Base-by-base conservation (phyloP, 441 rosid species). In the Aquilaria agallochum region DNA sequence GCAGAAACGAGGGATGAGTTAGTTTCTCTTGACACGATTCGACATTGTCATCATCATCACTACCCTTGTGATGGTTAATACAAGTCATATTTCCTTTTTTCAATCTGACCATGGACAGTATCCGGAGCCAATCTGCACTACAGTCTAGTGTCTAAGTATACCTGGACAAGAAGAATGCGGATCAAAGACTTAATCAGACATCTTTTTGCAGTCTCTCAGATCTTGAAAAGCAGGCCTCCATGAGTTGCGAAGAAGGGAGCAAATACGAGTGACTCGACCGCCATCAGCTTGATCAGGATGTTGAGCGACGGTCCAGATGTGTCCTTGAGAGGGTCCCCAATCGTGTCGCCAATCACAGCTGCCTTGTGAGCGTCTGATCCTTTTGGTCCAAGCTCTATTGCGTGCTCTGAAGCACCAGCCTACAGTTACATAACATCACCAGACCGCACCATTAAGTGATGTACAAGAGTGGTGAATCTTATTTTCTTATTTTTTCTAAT, bases 271-370 rank as follows among this genome's bases (percentile, higher is more conserved):
- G 90, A 87, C 53, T 84, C 93, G 0, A 87, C 90, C 0, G 86
- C 90, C 90, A 84, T 87, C 15, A 87, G 83, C 77, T 87, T 87
- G 80, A 76, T 87, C 45, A 87, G 80, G 67, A 87, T 86, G 81
- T 82, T 86, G 46, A 86, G 83, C 1, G 92, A 86, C 30, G 88
- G 84, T 36, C 83, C 88, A 1, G 93, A 84, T 46, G 86, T 82
- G 72, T 84, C 90, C 78, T 84, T 87, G 59, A 87, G 72, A 56
- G 90, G 90, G 68, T 87, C 88, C 0, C 88, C 93, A 8, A 84
- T 74, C 45, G 88, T 82, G 76, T 87, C 90, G 1, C 90, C 85
- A 3, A 84, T 82, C 4, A 84, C 90, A 9, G 86, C 88, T 1
- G 88, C 93, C 82, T 80, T 82, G 68, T 82, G 87, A 33, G 85